Conservation (phyloP, 805 yeast genomes). For the Tanozyma kutaoensis region DNA sequence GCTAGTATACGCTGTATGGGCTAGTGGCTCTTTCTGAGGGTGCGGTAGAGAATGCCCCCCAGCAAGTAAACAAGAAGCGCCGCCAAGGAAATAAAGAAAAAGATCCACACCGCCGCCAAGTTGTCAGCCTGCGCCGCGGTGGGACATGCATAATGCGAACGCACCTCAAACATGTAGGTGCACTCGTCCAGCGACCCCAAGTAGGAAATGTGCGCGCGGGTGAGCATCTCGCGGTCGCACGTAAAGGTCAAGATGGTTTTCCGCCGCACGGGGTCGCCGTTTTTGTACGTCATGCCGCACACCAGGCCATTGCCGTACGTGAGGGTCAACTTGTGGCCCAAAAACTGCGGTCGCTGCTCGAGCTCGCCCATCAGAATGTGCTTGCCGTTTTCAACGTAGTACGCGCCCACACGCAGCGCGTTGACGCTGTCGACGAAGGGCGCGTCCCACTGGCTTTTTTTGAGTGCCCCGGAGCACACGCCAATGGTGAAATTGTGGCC, state of each 20-base stretch:
- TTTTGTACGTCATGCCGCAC: conserved; percentile 29
- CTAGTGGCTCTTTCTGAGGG: no score
- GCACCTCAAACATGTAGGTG: conserved; percentile 70
- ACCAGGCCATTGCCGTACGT: conserved; percentile 59
- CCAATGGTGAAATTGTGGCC: conserved; percentile 63
- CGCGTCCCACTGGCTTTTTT: conserved; percentile 11
- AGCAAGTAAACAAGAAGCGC: conserved; percentile 27
- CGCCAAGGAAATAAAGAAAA: conserved; percentile 34
- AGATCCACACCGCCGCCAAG: conserved; percentile 32
- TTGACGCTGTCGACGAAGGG: conserved; percentile 26
- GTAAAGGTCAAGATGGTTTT: conserved; percentile 59
- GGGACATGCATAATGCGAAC: conserved; percentile 80
- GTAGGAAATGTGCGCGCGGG: conserved; percentile 52
- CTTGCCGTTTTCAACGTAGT: conserved; percentile 29
- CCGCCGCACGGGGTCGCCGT: conserved; percentile 36
- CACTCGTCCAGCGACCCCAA: conserved; percentile 68
- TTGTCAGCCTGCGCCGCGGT: conserved; percentile 26
- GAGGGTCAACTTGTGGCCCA: conserved; percentile 60
- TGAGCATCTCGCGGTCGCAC: conserved; percentile 64
- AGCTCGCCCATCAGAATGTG: conserved; percentile 49
- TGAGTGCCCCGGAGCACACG: conserved; percentile 48
- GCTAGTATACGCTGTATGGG: no score
- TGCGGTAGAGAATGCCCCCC: conserved; percentile 22
- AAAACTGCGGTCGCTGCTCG: conserved; percentile 45
- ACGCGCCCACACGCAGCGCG: conserved; percentile 42